Base-by-base conservation (phyloP, 2,329 filamentous ascomycete species). In the Didymella pomorum region DNA sequence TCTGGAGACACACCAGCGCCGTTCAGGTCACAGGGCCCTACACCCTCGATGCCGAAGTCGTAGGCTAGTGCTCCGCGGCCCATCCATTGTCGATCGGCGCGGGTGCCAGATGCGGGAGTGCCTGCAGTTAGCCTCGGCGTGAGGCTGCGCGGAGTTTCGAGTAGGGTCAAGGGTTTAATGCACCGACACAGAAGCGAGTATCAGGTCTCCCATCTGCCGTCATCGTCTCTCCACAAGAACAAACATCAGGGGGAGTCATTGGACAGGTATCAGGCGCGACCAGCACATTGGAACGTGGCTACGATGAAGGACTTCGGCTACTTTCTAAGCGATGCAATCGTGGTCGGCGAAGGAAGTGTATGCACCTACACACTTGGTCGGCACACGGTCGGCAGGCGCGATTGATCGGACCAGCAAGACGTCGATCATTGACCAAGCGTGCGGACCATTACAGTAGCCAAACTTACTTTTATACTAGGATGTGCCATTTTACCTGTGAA, bases 121-220 rank as follows among this genome's bases (percentile, higher is more conserved):
- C 14, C 26, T 54, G 20, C 20, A 42, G 35, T 18, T 26, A 47
- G 51, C 43, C 51, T 53, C 51, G 51, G 51, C 43, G 18, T 53
- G 51, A 53, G 29, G 41, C 49, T 44, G n/a, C 23, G 16, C n/a
- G 25, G 21, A 26, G 29, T 28, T 53, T 47, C 35, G 44, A 25
- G 43, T 25, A 31, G 11, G 14, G 33, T 33, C 52, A 47, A 23
- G 52, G 33, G 12, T 33, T 25, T 18, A 29, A 18, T 26, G 43
- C 52, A 54, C 26, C 11, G 20, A 49, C 20, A 21, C n/a, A 23
- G 14, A 43, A 10, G 21, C 20, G 37, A 49, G 44, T 49, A 26
- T 51, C 43, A 50, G 21, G 11, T 14, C 11, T 43, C 1, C 28
- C 29, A 11, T 52, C 23, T 37, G 8, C n/a, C 11, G 28, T 44